Conservation (phyloP, 75 land plant genomes). For the Pseudotsuga menziesii region DNA sequence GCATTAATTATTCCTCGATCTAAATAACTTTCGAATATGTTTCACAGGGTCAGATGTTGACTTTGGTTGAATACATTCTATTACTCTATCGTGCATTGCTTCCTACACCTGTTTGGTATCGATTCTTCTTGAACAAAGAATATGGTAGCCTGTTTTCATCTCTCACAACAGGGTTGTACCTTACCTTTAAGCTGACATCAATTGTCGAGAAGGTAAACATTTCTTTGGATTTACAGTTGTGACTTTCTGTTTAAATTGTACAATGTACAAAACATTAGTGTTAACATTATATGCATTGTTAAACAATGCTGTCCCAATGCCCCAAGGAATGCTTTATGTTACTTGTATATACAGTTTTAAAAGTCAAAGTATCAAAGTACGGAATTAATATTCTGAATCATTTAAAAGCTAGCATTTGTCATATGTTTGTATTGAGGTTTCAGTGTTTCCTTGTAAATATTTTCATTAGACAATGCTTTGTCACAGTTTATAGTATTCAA, state of each 20-base stretch:
- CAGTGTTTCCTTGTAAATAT: background rate
- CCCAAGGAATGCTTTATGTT: background rate
- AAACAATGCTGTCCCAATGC: background rate
- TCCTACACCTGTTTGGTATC: conserved; percentile 98
- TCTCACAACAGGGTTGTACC: conserved; percentile 89
- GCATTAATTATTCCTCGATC: background rate
- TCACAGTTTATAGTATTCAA: background rate
- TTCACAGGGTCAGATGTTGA: conserved; percentile 90
- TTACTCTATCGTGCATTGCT: conserved; percentile 87
- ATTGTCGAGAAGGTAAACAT: conserved; percentile 83
- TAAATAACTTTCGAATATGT: background rate
- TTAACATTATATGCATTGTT: background rate
- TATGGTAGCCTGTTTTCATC: conserved; percentile 97
- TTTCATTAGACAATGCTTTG: background rate
- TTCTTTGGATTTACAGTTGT: background rate
- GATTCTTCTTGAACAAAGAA: conserved; percentile 96
- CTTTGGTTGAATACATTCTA: conserved; percentile 83
- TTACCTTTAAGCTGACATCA: conserved; percentile 96
- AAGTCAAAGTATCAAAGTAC: too few relatives aligned
- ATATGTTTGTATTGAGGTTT: background rate
- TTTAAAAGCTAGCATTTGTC: background rate
- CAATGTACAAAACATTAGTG: background rate
- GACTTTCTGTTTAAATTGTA: background rate
- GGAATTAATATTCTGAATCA: background rate
- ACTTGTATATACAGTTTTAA: too few relatives aligned